Evolutionary conservation across 2,329 filamentous ascomycete species (phyloP), one percentile per base, ranked within the genome.

Genomic region (Emergomyces orientalis): DNA sequence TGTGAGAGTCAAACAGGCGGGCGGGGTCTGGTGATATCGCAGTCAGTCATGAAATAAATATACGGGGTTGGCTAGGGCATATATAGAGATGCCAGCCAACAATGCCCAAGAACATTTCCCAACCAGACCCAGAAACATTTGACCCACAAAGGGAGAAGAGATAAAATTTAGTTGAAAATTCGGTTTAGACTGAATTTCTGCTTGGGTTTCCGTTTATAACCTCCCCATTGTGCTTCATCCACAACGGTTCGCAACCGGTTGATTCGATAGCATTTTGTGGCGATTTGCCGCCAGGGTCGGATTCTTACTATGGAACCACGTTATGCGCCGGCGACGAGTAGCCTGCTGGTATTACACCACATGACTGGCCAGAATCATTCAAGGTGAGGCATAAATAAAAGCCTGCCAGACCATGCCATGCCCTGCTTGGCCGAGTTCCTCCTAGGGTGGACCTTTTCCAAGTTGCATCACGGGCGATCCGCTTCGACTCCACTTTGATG

Each of bases 181-280:
- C 22, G 49, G 11, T 19, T 30, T 8, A 6, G 22, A 11, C 54
- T 22, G 30, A 25, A 25, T 32, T 45, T 30, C 13, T 43, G n/a
- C 19, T 37, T 6, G 27, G 22, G 30, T 37, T 22, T 60, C 45
- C 45, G 27, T 51, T 9, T 52, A 25, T 39, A 19, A 7, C 47
- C 17, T 17, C 34, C 17, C 19, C 19, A 17, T 61, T 61, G 6
- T 60, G 59, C 59, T 55, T 61, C 59, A 61, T 11, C 43, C 32
- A 45, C 47, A 43, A 25, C n/a, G 49, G 32, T 22, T 34, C 34
- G 7, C 22, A 43, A 45, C 49, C 59, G 49, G 32, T 55, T 61
- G 59, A 61, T 61, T 61, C 59, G 59, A 52, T 27, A 55, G 47
- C 14, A 32, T 49, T 61, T 54, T 17, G 49, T 61, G 25, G 43